Conservation (phyloP, 306 rosid genomes). For the Mimosa bimucronata region DNA sequence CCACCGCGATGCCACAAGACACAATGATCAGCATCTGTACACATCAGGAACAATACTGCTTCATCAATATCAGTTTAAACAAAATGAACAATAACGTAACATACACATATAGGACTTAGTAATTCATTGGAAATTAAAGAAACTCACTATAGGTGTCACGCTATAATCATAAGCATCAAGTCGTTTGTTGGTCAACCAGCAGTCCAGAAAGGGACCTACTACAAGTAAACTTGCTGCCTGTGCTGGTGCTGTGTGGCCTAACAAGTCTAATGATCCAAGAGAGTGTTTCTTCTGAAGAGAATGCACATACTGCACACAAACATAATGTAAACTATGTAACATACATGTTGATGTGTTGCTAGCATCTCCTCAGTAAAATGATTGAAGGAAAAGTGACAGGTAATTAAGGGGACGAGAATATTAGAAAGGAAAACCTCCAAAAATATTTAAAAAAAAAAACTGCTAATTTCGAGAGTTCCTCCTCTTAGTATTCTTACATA, state of each 20-base stretch:
- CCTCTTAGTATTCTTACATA: constrained; percentile 52
- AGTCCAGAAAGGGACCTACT: constrained; percentile 74
- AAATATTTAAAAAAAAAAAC: too few species aligned
- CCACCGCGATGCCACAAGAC: constrained; percentile 80
- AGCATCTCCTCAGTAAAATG: background rate
- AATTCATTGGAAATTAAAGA: background rate
- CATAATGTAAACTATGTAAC: constrained; percentile 10
- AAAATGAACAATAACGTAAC: background rate
- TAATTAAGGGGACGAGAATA: too few species aligned
- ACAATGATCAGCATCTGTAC: constrained; percentile 68
- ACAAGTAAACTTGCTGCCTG: constrained; percentile 59
- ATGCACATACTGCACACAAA: constrained; percentile 69
- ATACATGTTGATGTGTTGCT: background rate
- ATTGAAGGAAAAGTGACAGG: too few species aligned
- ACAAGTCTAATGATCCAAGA: constrained; percentile 75
- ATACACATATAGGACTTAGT: background rate
- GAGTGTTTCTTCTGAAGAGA: constrained; percentile 76
- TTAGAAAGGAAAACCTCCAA: too few species aligned
- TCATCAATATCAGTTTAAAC: background rate
- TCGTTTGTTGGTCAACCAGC: constrained; percentile 67
- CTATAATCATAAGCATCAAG: constrained; percentile 57
- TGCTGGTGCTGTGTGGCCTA: constrained; percentile 81
- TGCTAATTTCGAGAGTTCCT: too few species aligned
- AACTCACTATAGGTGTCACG: constrained; percentile 54
- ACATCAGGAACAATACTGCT: constrained; percentile 21